Evolutionary conservation across 768 basidiomycete species (phyloP).

Genomic region (Phallus indusiatus): DNA sequence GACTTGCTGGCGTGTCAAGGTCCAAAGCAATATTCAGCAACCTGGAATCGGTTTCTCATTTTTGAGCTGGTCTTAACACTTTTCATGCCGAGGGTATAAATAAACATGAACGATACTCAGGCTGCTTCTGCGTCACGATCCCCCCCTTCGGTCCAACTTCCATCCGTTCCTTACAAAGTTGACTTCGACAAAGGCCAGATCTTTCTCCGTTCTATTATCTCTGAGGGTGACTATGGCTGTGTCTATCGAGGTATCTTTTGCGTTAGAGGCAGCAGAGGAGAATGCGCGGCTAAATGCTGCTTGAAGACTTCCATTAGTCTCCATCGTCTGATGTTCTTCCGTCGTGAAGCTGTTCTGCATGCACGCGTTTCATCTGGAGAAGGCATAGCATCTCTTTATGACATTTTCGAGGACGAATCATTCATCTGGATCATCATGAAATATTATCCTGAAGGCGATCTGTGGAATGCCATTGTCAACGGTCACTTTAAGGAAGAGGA

Average conservation of each 20-base stretch:
- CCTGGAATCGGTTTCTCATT: not conserved
- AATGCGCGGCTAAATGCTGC: conserved; percentile 11
- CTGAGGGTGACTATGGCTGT: conserved; percentile 85
- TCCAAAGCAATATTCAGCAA: not conserved
- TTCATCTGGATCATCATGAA: conserved; percentile 91
- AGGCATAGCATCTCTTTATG: conserved; percentile 81
- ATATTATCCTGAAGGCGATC: conserved; percentile 52
- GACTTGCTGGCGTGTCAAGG: not conserved
- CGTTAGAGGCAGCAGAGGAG: not conserved
- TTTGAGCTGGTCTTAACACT: not conserved
- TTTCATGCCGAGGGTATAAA: not conserved
- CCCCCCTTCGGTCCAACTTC: not conserved
- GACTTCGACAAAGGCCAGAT: not conserved
- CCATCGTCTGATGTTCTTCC: conserved; percentile 89
- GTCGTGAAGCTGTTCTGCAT: conserved; percentile 80
- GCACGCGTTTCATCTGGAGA: conserved; percentile 66
- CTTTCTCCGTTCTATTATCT: not conserved
- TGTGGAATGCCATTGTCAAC: conserved; percentile 31
- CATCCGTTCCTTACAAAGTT: not conserved
- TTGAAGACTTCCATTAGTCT: conserved; percentile 39
- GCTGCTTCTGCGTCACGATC: not conserved
- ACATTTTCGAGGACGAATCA: conserved; percentile 73
- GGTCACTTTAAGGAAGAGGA: conserved; percentile 27
- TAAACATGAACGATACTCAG: too few species aligned
- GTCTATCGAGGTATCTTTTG: conserved; percentile 82